phyloP scores from a whole-genome alignment of 2,329 filamentous ascomycete species.

The Plenodomus tracheiphilus region DNA sequence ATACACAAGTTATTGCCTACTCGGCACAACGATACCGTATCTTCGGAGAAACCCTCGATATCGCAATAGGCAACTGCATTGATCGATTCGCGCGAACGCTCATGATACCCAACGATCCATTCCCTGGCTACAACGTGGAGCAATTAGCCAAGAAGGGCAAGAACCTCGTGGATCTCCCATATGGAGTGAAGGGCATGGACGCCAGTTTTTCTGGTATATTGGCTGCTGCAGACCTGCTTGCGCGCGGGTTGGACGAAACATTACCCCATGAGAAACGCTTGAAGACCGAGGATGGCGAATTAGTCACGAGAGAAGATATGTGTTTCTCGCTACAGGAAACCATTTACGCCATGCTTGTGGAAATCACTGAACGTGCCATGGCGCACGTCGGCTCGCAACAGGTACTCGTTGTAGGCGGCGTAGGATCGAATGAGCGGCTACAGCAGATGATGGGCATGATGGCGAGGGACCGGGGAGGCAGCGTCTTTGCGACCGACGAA shows the following conservation, averaged over 20 bases:
- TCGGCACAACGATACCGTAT: slow-evolving; percentile 93
- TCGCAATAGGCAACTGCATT: slow-evolving; percentile 95
- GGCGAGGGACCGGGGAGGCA: slow-evolving; percentile 85
- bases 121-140: slow-evolving; percentile 97
- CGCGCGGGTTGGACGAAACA: slow-evolving; percentile 61
- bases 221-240: slow-evolving; percentile 78
- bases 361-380: slow-evolving; percentile 98
- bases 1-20: slow-evolving; percentile 98
- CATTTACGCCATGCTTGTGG: slow-evolving; percentile 93
- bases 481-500: slow-evolving; percentile 93
- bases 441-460: slow-evolving; percentile 99
- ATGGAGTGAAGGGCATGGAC: slow-evolving; percentile 98
- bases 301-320: slow-evolving; percentile 78
- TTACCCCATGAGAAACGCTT: slow-evolving; percentile 44
- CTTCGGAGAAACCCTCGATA: slow-evolving; percentile 96
- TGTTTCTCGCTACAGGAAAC: slow-evolving; percentile 97
- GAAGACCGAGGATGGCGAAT: slow-evolving; percentile 54
- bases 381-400: slow-evolving; percentile 90
- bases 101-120: slow-evolving; percentile 90
- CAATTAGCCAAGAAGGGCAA: slow-evolving; percentile 78
- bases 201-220: slow-evolving; percentile 94
- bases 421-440: slow-evolving; percentile 90
- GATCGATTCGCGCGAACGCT: slow-evolving; percentile 93
- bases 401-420: slow-evolving; percentile 92
- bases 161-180: slow-evolving; percentile 82